Conservation (phyloP, 148 eudicot genomes). For the Chenopodium quinoa region DNA sequence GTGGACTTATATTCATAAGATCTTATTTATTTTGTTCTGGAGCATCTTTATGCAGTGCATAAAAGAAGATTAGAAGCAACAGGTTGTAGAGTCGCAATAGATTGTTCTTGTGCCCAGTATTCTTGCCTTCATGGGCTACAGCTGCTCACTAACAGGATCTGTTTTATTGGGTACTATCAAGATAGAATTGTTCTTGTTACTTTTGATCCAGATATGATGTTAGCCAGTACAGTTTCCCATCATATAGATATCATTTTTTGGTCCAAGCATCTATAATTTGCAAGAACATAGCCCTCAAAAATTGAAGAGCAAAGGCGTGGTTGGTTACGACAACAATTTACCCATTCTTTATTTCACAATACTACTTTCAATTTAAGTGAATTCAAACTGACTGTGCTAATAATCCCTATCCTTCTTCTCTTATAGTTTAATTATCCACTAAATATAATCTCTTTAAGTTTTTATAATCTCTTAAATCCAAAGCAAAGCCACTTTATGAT, state of each 20-base stretch:
- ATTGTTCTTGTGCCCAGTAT: neutral
- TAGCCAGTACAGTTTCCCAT: neutral
- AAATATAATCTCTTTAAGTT: neutral
- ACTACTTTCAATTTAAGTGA: neutral
- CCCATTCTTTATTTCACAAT: neutral
- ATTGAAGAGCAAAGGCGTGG: neutral
- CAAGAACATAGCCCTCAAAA: neutral
- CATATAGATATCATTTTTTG: neutral
- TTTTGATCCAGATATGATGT: neutral
- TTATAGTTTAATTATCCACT: neutral
- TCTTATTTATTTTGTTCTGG: neutral
- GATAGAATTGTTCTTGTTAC: neutral
- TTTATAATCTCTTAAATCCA: neutral
- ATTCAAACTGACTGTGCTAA: neutral
- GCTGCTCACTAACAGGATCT: neutral
- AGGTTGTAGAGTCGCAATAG: neutral
- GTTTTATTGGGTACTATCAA: neutral
- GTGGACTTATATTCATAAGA: neutral
- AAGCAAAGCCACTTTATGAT: neutral
- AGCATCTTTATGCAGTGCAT: neutral
- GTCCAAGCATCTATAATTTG: neutral
- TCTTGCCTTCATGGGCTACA: neutral
- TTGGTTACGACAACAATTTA: neutral
- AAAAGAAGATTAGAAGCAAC: neutral
- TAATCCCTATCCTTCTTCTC: neutral